Evolutionary conservation across 129 eudicot species (phyloP), one percentile per base, ranked within the genome.

Genomic region (Scalesia atractyloides): DNA sequence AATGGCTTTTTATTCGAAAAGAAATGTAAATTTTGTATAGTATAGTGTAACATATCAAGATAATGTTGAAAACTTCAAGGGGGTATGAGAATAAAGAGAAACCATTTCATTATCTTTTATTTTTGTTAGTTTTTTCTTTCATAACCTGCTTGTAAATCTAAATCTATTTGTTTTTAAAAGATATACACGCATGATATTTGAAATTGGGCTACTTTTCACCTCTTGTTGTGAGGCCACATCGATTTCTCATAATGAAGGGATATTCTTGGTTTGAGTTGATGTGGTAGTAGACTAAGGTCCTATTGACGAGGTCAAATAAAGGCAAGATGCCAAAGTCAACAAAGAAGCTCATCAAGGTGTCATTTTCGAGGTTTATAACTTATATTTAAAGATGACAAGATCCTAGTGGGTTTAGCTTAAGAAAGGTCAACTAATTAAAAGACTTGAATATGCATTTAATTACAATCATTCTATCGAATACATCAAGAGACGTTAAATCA

Each of bases 271-370:
- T 56, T 33, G 14, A 56, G 62, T 20, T 56, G 12, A 56, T 56
- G 62, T 56, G 34, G 36, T 10, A 9, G 62, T 20, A 33, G 62
- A 20, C 15, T 20, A 5, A 3, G 15, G 20, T 20, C 62, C 15
- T 13, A 19, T 12, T 60, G 19, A 60, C 12, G 30, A 26, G 66
- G 19, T 60, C 12, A 60, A 30, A 18, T 17, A 60, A 13, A 33
- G 66, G 43, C 41, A 1, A 13, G 43, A 60, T 30, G 44, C 66
- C 66, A 60, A 26, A 6, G 43, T 60, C 14, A 7, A 41, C 41
- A 22, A 60, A 60, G 41, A 60, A 60, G 18, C 66, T 30, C 44
- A 60, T 30, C 41, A 60, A 14, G 41, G 41, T 60, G 66, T 60
- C 44, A 60, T 60, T 60, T 60, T 30, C 19, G 4, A 60, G 11